Conservation (phyloP, 1,139 yeast genomes). For the Lodderomyces pseudojiufengensis region DNA sequence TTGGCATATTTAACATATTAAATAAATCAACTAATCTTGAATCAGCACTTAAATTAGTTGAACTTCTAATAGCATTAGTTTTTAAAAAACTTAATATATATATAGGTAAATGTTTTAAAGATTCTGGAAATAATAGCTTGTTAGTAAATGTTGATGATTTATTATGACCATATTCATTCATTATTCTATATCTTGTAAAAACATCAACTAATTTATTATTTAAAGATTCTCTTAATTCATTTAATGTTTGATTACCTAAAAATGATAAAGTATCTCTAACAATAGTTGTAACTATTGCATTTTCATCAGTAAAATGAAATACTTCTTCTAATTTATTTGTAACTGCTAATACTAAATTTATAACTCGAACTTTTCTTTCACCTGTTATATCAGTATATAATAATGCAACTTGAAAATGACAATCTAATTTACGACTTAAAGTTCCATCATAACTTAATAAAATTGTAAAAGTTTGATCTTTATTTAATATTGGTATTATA, state of each 20-base stretch:
- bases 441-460: slow-evolving; percentile 76
- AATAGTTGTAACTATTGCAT: slow-evolving; percentile 68
- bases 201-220: slow-evolving; percentile 66
- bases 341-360: slow-evolving; percentile 78
- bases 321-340: slow-evolving; percentile 71
- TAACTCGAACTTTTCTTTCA: slow-evolving; percentile 74
- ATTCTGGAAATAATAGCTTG: slow-evolving; percentile 78
- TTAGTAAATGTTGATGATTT: slow-evolving; percentile 50
- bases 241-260: slow-evolving; percentile 57
- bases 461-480: slow-evolving; percentile 67
- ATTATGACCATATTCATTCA: slow-evolving; percentile 47
- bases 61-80: slow-evolving; percentile 55
- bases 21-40: slow-evolving; percentile 57
- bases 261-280: slow-evolving; percentile 66
- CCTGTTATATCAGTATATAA: slow-evolving; percentile 80
- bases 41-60: slow-evolving; percentile 47
- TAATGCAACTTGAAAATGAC: slow-evolving; percentile 89
- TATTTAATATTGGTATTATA: slow-evolving; percentile 59
- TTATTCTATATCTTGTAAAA: slow-evolving; percentile 70
- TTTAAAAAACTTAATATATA: slow-evolving; percentile 69
- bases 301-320: slow-evolving; percentile 82
- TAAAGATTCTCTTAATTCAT: slow-evolving; percentile 60
- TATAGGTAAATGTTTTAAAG: slow-evolving; percentile 69
- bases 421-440: slow-evolving; percentile 67
- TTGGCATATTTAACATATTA: slow-evolving; percentile 52